These are phyloP conservation scores for Cyberlindnera galapagoensis DNA, from an alignment of 805 yeast species.

Conservation along the genomic window DNA sequence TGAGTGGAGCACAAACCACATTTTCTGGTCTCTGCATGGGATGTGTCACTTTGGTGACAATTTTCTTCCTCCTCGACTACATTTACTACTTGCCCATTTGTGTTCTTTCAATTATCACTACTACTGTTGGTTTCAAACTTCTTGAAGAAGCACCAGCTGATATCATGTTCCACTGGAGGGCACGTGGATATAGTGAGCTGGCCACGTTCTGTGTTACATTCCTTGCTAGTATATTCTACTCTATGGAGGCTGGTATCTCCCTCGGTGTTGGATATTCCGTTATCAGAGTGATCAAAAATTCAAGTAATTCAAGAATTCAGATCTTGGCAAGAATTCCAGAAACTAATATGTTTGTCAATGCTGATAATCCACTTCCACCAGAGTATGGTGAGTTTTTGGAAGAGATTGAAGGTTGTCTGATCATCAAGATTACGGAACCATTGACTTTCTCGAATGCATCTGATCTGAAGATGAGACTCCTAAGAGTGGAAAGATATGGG, in stretches of 20 bases:
- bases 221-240: constrained; percentile 55
- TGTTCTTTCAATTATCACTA: constrained; percentile 72
- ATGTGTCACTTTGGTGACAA: constrained; percentile 58
- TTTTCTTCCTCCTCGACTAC: constrained; percentile 49
- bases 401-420: constrained; percentile 62
- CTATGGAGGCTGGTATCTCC: constrained; percentile 85
- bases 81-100: constrained; percentile 75
- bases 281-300: constrained; percentile 70
- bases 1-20: constrained; percentile 84
- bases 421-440: constrained; percentile 83
- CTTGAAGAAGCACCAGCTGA: constrained; percentile 84
- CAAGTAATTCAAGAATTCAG: constrained; percentile 79
- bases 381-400: constrained; percentile 27
- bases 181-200: constrained; percentile 74
- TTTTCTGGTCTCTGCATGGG: constrained; percentile 83
- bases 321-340: constrained; percentile 66
- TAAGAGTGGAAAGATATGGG: constrained; percentile 71
- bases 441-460: constrained; percentile 81
- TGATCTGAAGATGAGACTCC: constrained; percentile 60
- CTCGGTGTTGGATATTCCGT: constrained; percentile 82
- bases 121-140: constrained; percentile 68
- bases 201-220: constrained; percentile 62
- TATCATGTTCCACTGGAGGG: constrained; percentile 60
- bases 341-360: constrained; percentile 58
- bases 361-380: constrained; percentile 49